A percentile compares a stretch with the other conserved stretches of the same genome.
Evolutionary conservation across 2,329 filamentous ascomycete species (phyloP).

Genomic region (Alternaria postmessia): DNA sequence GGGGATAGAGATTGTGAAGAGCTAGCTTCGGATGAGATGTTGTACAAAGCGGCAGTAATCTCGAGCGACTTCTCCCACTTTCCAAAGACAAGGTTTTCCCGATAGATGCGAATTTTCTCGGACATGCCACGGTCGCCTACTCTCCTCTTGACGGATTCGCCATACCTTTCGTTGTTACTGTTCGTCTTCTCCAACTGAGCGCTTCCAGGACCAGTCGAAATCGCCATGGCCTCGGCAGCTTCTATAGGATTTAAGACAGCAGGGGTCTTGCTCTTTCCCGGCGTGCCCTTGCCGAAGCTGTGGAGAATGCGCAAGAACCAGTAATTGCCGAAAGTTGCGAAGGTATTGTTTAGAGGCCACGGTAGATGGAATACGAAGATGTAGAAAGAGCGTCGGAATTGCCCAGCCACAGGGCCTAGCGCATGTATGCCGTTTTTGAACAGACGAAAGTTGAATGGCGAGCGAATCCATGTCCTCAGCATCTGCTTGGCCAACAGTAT

Average conservation of each 20-base stretch:
- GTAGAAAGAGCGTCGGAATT: conserved; percentile 61
- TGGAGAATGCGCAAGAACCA: conserved; percentile 58
- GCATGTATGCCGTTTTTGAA: conserved; percentile 55
- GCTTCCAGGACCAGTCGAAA: conserved; percentile 60
- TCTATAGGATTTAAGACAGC: conserved; percentile 24
- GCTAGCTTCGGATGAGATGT: conserved; percentile 43
- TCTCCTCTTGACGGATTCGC: conserved; percentile 53
- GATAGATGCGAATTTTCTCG: conserved; percentile 63
- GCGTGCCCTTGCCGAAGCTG: conserved; percentile 47
- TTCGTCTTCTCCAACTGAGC: conserved; percentile 50
- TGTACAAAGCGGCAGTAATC: conserved; percentile 58
- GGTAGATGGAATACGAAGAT: conserved; percentile 64
- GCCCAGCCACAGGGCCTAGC: conserved; percentile 58
- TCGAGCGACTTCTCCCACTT: conserved; percentile 63
- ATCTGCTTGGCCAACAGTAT: conserved; percentile 58
- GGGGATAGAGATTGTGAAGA: conserved; percentile 18
- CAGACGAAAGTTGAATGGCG: conserved; percentile 56
- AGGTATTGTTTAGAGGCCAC: conserved; percentile 52
- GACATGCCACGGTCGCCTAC: conserved; percentile 56
- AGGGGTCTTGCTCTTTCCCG: conserved; percentile 14
- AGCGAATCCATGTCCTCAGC: conserved; percentile 57
- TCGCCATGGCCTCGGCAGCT: conserved; percentile 60
- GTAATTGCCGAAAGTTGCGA: conserved; percentile 60
- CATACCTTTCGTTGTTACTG: conserved; percentile 41
- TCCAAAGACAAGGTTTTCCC: conserved; percentile 56